Conservation (phyloP, 768 basidiomycete genomes). For the Tubosaeta sp. region DNA sequence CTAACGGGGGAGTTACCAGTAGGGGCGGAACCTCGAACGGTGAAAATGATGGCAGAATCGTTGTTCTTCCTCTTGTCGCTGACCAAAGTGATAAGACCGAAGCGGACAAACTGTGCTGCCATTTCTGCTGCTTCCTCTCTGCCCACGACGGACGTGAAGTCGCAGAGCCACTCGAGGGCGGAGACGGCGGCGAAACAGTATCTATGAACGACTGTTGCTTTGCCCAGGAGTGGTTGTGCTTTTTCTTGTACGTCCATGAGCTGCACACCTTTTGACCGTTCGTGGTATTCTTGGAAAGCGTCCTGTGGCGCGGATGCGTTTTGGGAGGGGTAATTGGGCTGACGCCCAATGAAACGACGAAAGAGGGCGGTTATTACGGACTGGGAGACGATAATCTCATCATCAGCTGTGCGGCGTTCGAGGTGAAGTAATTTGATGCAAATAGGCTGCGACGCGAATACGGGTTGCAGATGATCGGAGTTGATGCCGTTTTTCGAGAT, state of each 20-base stretch:
- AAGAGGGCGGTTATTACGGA: conserved; percentile 93
- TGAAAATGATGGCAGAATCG: conserved; percentile 91
- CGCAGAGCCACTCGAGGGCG: conserved; percentile 95
- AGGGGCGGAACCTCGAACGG: conserved; percentile 77
- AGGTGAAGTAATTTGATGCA: conserved; percentile 97
- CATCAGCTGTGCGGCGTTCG: conserved; percentile 86
- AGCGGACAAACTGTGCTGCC: conserved; percentile 96
- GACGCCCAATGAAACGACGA: conserved; percentile 88
- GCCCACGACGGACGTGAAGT: conserved; percentile 94
- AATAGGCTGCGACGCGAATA: conserved; percentile 91
- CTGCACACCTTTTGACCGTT: conserved; percentile 70
- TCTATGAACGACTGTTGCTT: conserved; percentile 45
- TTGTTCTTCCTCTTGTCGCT: conserved; percentile 90
- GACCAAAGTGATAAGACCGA: conserved; percentile 83
- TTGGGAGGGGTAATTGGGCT: conserved; percentile 68
- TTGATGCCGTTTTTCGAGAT: conserved; percentile 99
- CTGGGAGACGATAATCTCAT: conserved; percentile 96
- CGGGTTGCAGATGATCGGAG: conserved; percentile 83
- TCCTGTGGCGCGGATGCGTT: conserved; percentile 48
- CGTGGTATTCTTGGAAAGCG: conserved; percentile 68
- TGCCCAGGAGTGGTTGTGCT: conserved; percentile 49
- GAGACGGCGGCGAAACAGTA: conserved; percentile 82
- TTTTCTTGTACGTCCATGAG: conserved; percentile 71
- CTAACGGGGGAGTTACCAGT: conserved; percentile 71
- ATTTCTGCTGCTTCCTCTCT: conserved; percentile 97